Conservation (phyloP, 2,329 filamentous ascomycete genomes). For the Cucurbitaria berberidis region DNA sequence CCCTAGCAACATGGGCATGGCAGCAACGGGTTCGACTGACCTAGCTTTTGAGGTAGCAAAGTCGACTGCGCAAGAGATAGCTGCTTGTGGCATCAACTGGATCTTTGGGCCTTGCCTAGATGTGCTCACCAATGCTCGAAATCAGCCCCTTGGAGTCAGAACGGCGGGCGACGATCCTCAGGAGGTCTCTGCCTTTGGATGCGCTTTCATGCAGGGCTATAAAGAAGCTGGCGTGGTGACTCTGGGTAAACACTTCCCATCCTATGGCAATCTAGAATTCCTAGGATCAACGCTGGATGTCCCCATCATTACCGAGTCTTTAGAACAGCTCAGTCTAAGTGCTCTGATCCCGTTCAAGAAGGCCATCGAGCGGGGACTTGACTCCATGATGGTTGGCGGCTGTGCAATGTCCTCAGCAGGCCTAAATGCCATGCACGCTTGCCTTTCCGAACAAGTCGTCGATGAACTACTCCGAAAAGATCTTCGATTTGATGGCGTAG, state of each 20-base stretch:
- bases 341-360: conserved; percentile 91
- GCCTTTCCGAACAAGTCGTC: conserved; percentile 89
- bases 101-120: conserved; percentile 94
- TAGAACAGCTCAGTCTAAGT: conserved; percentile 91
- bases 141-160: conserved; percentile 87
- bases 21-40: conserved; percentile 85
- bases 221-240: conserved; percentile 88
- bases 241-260: conserved; percentile 95
- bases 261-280: conserved; percentile 93
- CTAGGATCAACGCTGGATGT: conserved; percentile 89
- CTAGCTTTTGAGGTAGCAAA: conserved; percentile 90
- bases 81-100: conserved; percentile 92
- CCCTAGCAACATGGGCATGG: conserved; percentile 94
- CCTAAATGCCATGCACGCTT: conserved; percentile 95
- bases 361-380: conserved; percentile 83
- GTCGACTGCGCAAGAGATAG: conserved; percentile 89
- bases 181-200: conserved; percentile 90
- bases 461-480: conserved; percentile 88
- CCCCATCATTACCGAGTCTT: conserved; percentile 91
- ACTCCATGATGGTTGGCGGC: conserved; percentile 95
- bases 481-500: conserved; percentile 87
- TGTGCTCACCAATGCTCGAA: conserved; percentile 89
- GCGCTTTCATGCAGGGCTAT: conserved; percentile 89
- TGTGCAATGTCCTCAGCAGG: conserved; percentile 90
- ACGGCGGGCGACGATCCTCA: conserved; percentile 93